Conservation (phyloP, 768 basidiomycete species). For the Lanmaoa pseudosensibilis region DNA sequence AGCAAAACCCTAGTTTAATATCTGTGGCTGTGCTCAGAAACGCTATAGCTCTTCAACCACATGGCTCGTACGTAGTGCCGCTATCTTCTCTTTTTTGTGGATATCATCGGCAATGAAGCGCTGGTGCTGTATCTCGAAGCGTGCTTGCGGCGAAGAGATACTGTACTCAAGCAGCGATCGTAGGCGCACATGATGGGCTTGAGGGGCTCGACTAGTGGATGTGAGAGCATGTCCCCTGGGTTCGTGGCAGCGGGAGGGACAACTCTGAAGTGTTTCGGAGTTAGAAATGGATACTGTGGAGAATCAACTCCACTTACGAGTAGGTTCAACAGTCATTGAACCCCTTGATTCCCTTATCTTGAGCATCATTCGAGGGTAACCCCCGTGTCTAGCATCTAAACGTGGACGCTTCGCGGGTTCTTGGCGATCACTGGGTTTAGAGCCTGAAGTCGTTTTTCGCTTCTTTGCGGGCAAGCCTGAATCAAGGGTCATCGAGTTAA, state of each 20-base stretch:
- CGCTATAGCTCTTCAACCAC: constrained; percentile 8
- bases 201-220: constrained; percentile 9
- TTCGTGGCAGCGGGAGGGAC: background rate
- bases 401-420: constrained; percentile 2
- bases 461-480: constrained; percentile 4
- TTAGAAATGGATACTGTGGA: background rate
- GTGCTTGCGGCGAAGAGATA: constrained; percentile 8
- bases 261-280: background rate
- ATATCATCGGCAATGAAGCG: constrained; percentile 5
- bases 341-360: background rate
- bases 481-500: background rate
- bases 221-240: background rate
- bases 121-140: constrained; percentile 14
- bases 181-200: constrained; percentile 13
- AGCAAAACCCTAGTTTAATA: constrained; percentile 11
- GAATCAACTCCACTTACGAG: background rate
- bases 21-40: constrained; percentile 4
- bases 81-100: background rate
- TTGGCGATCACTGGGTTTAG: background rate
- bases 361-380: background rate
- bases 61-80: background rate
- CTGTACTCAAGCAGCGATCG: background rate
- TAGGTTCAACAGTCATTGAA: background rate
- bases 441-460: background rate
- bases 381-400: background rate